Base-by-base conservation (phyloP, 164 flowering plant species). In the Tetrastigma voinierianum region DNA sequence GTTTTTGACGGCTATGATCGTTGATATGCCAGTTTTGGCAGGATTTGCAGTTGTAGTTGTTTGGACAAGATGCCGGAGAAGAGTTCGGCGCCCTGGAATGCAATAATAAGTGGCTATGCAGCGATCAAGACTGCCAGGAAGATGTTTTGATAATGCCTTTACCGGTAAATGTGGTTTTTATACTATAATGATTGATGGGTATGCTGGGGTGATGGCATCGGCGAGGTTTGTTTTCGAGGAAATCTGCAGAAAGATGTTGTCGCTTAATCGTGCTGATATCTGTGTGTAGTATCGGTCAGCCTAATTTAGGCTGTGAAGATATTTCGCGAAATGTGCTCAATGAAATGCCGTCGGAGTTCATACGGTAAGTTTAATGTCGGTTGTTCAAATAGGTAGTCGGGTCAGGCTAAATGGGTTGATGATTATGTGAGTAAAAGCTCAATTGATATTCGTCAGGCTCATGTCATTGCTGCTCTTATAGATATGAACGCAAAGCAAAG, bases 401-500 rank as follows among this genome's bases (percentile, higher is more conserved):
- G 84, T 24, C 61, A 82, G 52, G 89, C 89, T 14, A 72, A 79
- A 69, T 70, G 80, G 80, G 77, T 84, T 47, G 88, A 87, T 70
- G 67, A 72, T 44, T 79, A 79, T 69, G 64, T 83, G 57, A 24
- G 68, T 18, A 45, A 32, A 55, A 76, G 69, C 55, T 45, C 70
- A 0, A 72, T 77, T 61, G 86, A 86, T 75, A 60, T 76, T 25
- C 16, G 23, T 1, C 67, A 68, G 13, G 46, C 66, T 53, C 85
- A 87, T 68, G 82, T 89, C 19, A 61, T 52, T 56, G 81, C 87
- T 3, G 89, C 89, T 49, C 84, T 80, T 23, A 60, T 89, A 49
- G 86, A 86, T 64, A 89, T 89, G 95, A 77, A 89, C 77, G 90
- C 84, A 1, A 87, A 89, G 69, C 87, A 89, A 73, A 90, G 90